These are phyloP conservation scores for Leccinum ochraceum DNA, from an alignment of 768 basidiomycete species.

Conservation along the genomic window DNA sequence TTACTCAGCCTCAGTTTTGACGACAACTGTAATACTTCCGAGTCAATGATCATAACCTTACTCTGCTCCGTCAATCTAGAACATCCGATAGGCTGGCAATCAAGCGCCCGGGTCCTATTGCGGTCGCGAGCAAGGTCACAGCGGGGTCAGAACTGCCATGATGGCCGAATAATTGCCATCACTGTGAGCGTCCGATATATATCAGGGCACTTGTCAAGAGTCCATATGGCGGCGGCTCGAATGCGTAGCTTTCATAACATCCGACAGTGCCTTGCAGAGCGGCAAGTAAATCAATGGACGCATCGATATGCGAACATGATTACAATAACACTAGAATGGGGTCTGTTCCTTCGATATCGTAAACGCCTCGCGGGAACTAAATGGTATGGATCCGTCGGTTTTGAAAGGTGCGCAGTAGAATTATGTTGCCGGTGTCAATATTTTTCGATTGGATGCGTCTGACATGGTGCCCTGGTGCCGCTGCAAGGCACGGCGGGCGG, in stretches of 20 bases:
- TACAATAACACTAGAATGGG: not conserved
- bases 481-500: not conserved
- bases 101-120: not conserved
- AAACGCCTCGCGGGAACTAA: slow-evolving; percentile 4
- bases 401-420: not conserved
- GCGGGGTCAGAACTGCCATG: not conserved
- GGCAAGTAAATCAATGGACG: not conserved
- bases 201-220: not conserved
- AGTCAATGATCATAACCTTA: not conserved
- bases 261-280: not conserved
- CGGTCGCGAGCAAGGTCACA: not conserved
- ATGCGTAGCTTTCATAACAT: not conserved
- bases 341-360: not conserved
- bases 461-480: not conserved
- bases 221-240: not conserved
- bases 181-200: not conserved
- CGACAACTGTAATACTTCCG: not conserved
- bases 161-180: not conserved
- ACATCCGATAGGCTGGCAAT: not conserved
- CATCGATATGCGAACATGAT: not conserved
- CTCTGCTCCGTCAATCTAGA: not conserved
- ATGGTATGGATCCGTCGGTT: not conserved
- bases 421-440: not conserved
- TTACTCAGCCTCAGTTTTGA: not conserved
- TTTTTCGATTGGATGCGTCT: not conserved